Base-by-base conservation (phyloP, 139 green algal genomes). In the Micromonas commoda region DNA sequence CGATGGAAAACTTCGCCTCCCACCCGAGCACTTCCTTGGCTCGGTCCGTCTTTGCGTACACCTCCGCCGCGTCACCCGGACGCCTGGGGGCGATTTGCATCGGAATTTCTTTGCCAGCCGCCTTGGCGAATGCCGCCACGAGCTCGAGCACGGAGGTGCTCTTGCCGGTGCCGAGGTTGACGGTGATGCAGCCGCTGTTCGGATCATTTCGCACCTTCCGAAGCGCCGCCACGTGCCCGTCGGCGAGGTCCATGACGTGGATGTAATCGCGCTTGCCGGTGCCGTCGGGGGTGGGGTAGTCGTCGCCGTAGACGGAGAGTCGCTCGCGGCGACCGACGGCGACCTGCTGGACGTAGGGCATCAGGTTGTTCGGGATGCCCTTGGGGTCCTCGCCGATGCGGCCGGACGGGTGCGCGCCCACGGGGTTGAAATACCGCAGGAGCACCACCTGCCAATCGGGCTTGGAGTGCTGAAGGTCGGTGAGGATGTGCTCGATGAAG, bases 311-410 rank as follows among this genome's bases (percentile, higher is more conserved):
- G 71, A 99, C 95, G 37, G 80, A 90, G 29, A 99, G 87, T 77
- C 92, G 84, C 66, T 87, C 78, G 21, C 91, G 87, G 71, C 96
- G 88, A 1, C 91, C 90, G 34, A 97, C 86, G 0, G 93, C 96
- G 23, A 99, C 95, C 87, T 96, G 91, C 80, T 98, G 94, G 33
- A 98, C 88, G 86, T 95, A 98, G 9, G 96, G 96, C 96, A 99
- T 98, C 45, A 99, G 87, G 89, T 99, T 99, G 89, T 97, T 97
- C 68, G 96, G 94, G 73, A 97, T 91, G 76, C 92, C 93, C 29
- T 94, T 87, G 31, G 94, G 94, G 85, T 98, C 91, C 87, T 99
- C 95, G 1, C 94, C 94, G 65, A 98, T 93, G 28, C 84, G 76
- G 3, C 94, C 89, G 52, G 66, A 83, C 31, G 81, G 80, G 70